These are phyloP conservation scores for Thalia dealbata DNA, from an alignment of 176 grass and related monocot genomes.

Conservation along the genomic window DNA sequence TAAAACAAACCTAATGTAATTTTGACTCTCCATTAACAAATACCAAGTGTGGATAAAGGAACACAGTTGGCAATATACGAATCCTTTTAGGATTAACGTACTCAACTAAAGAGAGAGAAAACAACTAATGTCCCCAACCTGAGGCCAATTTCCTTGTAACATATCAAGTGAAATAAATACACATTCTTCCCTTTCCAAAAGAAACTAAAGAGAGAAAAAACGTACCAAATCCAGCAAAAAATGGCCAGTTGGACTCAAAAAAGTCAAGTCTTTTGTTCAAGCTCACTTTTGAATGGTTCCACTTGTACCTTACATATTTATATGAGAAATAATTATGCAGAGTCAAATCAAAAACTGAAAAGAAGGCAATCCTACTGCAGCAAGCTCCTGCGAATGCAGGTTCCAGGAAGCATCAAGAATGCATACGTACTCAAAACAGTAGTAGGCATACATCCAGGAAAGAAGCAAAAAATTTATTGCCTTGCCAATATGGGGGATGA, in stretches of 20 bases:
- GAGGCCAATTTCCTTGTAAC: too few species aligned
- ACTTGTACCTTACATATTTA: conserved; percentile 64
- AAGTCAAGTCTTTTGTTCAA: conserved; percentile 80
- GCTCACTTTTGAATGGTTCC: conserved; percentile 77
- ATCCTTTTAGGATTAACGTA: background rate
- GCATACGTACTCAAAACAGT: conserved; percentile 82
- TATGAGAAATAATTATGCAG: background rate
- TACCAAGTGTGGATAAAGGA: background rate
- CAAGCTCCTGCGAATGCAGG: too few species aligned
- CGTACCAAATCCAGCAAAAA: conserved; percentile 98
- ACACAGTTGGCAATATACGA: background rate
- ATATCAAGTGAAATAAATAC: background rate
- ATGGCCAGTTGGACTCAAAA: conserved; percentile 94
- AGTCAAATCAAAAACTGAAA: background rate
- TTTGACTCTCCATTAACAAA: background rate
- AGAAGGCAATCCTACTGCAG: too few species aligned
- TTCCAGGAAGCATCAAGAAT: too few species aligned
- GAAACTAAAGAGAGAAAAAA: conserved; percentile 3
- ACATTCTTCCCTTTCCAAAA: too few species aligned
- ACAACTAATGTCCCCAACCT: too few species aligned
- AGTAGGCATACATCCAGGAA: conserved; percentile 97
- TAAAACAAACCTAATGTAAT: background rate
- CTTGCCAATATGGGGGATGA: conserved; percentile 81
- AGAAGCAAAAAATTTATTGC: conserved; percentile 70
- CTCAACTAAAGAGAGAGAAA: background rate